Conservation (phyloP, 371 early-diverging fungal genomes). For the Vairimorpha apis region DNA sequence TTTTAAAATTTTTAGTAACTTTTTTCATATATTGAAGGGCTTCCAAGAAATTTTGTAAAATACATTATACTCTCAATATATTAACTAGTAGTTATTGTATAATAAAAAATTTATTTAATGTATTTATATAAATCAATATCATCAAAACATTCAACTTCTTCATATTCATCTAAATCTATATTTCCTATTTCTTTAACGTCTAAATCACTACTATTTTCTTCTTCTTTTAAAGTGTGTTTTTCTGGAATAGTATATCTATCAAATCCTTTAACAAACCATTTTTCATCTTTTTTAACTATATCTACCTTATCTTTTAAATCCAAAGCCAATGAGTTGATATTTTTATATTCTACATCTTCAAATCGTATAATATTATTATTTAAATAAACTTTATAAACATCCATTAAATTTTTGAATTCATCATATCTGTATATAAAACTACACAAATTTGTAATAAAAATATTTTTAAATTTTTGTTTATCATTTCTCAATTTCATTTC, state of each 20-base stretch:
- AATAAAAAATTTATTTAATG: too few relatives aligned
- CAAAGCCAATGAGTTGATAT: background rate
- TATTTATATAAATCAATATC: too few relatives aligned
- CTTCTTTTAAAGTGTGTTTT: background rate
- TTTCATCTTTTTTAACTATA: background rate
- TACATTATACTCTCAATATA: too few relatives aligned
- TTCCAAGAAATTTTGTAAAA: too few relatives aligned
- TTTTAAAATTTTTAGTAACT: background rate
- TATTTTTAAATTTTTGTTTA: background rate
- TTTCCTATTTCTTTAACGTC: background rate
- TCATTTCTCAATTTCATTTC: background rate
- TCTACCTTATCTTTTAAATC: background rate
- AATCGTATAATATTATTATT: conserved; percentile 17
- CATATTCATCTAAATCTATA: background rate
- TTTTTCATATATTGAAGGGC: too few relatives aligned
- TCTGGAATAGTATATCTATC: background rate
- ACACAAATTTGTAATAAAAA: conserved; percentile 19
- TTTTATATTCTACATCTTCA: conserved; percentile 14
- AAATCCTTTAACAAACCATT: conserved; percentile 1
- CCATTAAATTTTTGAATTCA: conserved; percentile 23
- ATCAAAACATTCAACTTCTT: too few relatives aligned
- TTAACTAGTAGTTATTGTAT: too few relatives aligned
- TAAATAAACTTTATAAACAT: conserved; percentile 23
- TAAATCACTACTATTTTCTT: background rate
- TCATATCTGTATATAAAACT: conserved; percentile 18